Conservation (phyloP, 257 asterid species). For the Euphrasia confusa region DNA sequence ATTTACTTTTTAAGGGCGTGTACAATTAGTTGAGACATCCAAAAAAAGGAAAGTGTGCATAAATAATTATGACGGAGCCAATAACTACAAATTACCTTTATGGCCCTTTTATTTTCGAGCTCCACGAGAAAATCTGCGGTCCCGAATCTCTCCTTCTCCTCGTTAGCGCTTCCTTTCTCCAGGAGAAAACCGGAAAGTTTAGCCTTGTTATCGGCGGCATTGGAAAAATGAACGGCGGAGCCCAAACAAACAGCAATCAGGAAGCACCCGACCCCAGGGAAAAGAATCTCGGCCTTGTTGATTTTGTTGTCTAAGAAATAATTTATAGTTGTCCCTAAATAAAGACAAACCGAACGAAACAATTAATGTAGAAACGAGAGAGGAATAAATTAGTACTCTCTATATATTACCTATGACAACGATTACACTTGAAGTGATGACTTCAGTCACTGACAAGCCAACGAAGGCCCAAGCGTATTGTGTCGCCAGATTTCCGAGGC, state of each 20-base stretch:
- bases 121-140: slow-evolving; percentile 76
- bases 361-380: not conserved
- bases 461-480: slow-evolving; percentile 97
- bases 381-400: too few species aligned
- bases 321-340: slow-evolving; percentile 79
- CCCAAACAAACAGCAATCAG: slow-evolving; percentile 88
- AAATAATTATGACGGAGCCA: too few species aligned
- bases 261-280: slow-evolving; percentile 90
- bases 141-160: slow-evolving; percentile 63
- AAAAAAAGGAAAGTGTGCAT: too few species aligned
- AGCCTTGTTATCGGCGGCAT: slow-evolving; percentile 62
- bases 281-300: slow-evolving; percentile 89
- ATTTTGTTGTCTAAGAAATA: slow-evolving; percentile 81
- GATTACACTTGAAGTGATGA: slow-evolving; percentile 73
- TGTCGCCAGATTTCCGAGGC: slow-evolving; percentile 85
- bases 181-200: slow-evolving; percentile 41
- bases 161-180: slow-evolving; percentile 44
- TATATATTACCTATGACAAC: slow-evolving; percentile 70
- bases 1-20: too few species aligned
- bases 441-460: slow-evolving; percentile 90
- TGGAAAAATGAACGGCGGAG: slow-evolving; percentile 76
- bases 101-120: slow-evolving; percentile 71
- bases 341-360: not conserved
- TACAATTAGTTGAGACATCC: too few species aligned
- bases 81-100: slow-evolving; percentile 69